Base-by-base conservation (phyloP, 2,329 filamentous ascomycete genomes). In the Colletotrichum musae region DNA sequence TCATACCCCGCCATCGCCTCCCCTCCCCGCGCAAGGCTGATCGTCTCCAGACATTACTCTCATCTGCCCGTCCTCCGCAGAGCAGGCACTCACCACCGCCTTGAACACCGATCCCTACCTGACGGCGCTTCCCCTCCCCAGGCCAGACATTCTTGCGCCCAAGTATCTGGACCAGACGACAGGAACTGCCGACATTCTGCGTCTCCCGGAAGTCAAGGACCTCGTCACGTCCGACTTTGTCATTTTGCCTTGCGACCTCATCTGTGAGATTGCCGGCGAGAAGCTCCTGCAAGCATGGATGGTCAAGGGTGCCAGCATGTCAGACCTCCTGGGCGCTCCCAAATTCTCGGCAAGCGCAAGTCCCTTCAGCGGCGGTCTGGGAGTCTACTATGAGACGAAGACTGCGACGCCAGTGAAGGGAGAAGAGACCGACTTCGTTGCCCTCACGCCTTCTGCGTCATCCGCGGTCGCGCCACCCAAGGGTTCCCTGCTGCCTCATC, bases 361-460 rank as follows among this genome's bases (percentile, higher is more conserved):
- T 59, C 76, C 77, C 28, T 86, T 89, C 71, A 92, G 92, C 80
- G 94, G 95, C 50, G 96, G 94, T 1, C 84, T 98, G 45, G 92
- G 93, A 6, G 93, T 99, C 1, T 98, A 93, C 91, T 98, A 98
- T 79, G 90, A 95, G 75, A 97, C 94, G 2, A 94, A 94, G 77
- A 81, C 83, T 2, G 92, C 92, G 71, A 90, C 89, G 6, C 89
- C 90, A 43, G 88, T 95, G 71, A 98, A 98, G 82, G 92, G 92
- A 53, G 94, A 98, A 79, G 94, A 97, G 79, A 96, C 94, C 2
- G 95, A 98, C 77, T 98, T 98, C 78, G 88, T 98, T 74, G 93
- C 92, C 9, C 94, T 93, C 1, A 88, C 92, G 0, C 90, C 93
- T 4, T 82, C 96, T 6, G 83, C 90, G 4, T 76, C 84, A 5